These are phyloP conservation scores for Carex myosuroides DNA, from an alignment of 176 grass and related monocot genomes.

Conservation along the genomic window DNA sequence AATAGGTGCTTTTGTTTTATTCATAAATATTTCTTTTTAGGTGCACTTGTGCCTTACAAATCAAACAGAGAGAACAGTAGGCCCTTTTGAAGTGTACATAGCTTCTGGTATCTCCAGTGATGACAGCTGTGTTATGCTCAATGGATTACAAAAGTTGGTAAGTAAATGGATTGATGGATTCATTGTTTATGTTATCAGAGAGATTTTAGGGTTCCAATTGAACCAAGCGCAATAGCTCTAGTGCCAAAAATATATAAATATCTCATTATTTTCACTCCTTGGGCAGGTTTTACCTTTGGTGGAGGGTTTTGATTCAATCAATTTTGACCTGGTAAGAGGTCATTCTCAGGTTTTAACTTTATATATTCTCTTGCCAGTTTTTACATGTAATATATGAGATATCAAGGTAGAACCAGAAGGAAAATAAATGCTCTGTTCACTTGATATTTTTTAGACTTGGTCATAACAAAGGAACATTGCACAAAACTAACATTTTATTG, in stretches of 20 bases:
- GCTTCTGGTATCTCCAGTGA: constrained; percentile 46
- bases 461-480: not conserved
- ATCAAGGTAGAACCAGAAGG: not conserved
- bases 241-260: not conserved
- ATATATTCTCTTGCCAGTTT: not conserved
- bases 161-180: constrained; percentile 7
- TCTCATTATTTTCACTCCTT: constrained; percentile 2
- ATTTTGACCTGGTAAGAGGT: constrained; percentile 69
- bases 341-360: not conserved
- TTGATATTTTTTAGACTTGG: not conserved
- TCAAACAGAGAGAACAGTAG: constrained; percentile 79
- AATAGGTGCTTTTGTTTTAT: constrained; percentile 3
- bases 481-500: not conserved
- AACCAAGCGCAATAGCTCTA: not conserved
- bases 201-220: not conserved
- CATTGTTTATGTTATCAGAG: not conserved
- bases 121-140: constrained; percentile 66
- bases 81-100: constrained; percentile 91
- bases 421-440: not conserved
- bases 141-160: constrained; percentile 96
- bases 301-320: constrained; percentile 72
- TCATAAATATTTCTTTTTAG: constrained; percentile 25
- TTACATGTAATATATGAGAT: too few species aligned
- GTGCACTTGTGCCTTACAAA: constrained; percentile 79
- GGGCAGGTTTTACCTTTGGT: constrained; percentile 71